Conservation (phyloP, 2,329 filamentous ascomycete genomes). For the Fusarium neocosmosporiellum region DNA sequence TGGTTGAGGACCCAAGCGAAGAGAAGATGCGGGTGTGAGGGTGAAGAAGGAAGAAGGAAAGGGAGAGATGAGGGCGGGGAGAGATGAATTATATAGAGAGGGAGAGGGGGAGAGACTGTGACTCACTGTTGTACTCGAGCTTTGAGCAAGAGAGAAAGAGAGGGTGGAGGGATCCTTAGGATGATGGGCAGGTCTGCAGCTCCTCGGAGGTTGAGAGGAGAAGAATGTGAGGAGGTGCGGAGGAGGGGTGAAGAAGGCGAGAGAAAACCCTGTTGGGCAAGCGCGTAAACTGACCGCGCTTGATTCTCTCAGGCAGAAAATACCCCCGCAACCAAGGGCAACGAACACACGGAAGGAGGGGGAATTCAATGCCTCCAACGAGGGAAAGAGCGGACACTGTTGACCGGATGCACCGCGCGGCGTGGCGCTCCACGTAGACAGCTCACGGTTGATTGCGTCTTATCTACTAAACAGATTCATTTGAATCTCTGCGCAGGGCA, state of each 20-base stretch:
- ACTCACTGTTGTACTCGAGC: constrained; percentile 26
- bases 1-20: constrained; percentile 13
- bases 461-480: not conserved
- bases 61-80: constrained; percentile 1
- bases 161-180: constrained; percentile 8
- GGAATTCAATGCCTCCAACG: not conserved
- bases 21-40: constrained; percentile 7
- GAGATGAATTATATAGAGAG: constrained; percentile 12
- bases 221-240: not conserved
- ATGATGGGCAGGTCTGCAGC: not conserved
- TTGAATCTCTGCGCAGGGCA: not conserved
- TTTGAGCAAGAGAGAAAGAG: not conserved
- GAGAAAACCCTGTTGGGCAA: not conserved
- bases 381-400: not conserved
- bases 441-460: not conserved
- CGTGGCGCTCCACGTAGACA: not conserved
- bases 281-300: constrained; percentile 8
- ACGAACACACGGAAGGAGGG: not conserved
- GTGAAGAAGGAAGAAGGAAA: constrained; percentile 22
- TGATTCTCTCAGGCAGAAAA: not conserved
- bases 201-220: not conserved
- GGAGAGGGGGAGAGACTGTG: constrained; percentile 1
- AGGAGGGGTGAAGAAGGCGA: not conserved
- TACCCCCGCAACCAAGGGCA: not conserved
- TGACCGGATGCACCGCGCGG: not conserved